Evolutionary conservation across 108 stramenopile genomes (phyloP).

Genomic region (Stephanodiscus triporus): DNA sequence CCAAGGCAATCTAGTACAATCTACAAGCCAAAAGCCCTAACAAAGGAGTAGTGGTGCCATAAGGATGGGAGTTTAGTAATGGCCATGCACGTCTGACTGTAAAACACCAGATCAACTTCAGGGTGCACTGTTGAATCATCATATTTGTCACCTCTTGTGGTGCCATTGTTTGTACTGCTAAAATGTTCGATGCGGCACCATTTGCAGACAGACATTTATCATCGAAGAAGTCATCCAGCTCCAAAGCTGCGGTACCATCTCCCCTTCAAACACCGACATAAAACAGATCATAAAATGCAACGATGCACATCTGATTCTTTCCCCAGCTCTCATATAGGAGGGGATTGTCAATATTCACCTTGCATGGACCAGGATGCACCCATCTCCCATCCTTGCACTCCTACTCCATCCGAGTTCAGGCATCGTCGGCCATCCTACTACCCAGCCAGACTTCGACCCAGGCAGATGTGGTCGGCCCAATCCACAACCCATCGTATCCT

Average conservation of each 20-base stretch:
- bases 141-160: not conserved
- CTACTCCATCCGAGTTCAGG: not conserved
- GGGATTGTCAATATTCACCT: constrained; percentile 66
- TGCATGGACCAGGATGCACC: constrained; percentile 76
- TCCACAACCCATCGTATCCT: constrained; percentile 67
- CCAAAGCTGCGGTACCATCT: not conserved
- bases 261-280: constrained; percentile 1
- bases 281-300: constrained; percentile 59
- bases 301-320: constrained; percentile 70
- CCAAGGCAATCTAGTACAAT: too few species aligned
- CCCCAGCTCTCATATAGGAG: constrained; percentile 69
- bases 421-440: constrained; percentile 2
- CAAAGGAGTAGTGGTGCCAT: too few species aligned
- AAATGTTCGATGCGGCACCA: not conserved
- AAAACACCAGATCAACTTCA: too few species aligned
- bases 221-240: not conserved
- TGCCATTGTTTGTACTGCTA: not conserved
- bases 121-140: too few species aligned
- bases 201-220: not conserved
- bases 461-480: constrained; percentile 80
- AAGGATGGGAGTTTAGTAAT: too few species aligned
- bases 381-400: constrained; percentile 30
- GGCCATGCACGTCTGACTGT: too few species aligned
- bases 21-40: too few species aligned
- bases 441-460: constrained; percentile 60